phyloP scores from a whole-genome alignment of 108 stramenopile species.

The Cylindrotheca fusiformis region DNA sequence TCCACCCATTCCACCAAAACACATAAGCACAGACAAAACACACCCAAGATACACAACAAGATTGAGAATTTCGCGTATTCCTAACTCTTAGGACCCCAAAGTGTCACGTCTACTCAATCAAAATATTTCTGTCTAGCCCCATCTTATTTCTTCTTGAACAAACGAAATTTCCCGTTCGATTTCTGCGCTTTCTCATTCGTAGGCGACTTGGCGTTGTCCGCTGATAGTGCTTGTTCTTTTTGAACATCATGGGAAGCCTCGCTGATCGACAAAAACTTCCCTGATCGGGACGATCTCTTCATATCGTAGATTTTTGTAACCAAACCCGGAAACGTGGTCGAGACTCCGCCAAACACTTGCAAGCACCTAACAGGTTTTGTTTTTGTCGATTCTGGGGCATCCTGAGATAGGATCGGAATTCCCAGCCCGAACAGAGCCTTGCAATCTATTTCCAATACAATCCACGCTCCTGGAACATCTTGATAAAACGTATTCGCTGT shows the following conservation, averaged over 20 bases:
- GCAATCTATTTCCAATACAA: slow-evolving; percentile 35
- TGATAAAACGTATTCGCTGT: slow-evolving; percentile 48
- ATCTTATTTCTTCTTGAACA: background rate
- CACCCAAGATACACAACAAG: too few relatives aligned
- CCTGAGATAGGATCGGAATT: slow-evolving; percentile 22
- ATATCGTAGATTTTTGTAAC: slow-evolving; percentile 13
- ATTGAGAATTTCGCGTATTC: too few relatives aligned
- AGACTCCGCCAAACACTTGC: slow-evolving; percentile 28
- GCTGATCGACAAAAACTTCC: background rate
- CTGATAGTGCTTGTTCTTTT: background rate
- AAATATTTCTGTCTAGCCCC: too few relatives aligned
- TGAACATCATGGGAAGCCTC: slow-evolving; percentile 1
- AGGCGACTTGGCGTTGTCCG: background rate
- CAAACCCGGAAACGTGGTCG: slow-evolving; percentile 23
- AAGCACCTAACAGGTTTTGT: slow-evolving; percentile 24
- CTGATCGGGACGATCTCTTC: background rate
- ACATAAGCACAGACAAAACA: too few relatives aligned
- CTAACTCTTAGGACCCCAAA: too few relatives aligned
- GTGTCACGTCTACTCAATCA: too few relatives aligned
- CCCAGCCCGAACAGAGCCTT: slow-evolving; percentile 21
- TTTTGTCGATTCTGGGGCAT: slow-evolving; percentile 15
- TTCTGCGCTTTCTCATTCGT: background rate
- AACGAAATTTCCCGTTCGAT: background rate
- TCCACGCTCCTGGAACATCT: slow-evolving; percentile 24
- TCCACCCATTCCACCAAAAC: too few relatives aligned